Evolutionary conservation across 805 yeast species (phyloP), one percentile per base, ranked within the genome.

Genomic region (Lachancea thermotolerans): DNA sequence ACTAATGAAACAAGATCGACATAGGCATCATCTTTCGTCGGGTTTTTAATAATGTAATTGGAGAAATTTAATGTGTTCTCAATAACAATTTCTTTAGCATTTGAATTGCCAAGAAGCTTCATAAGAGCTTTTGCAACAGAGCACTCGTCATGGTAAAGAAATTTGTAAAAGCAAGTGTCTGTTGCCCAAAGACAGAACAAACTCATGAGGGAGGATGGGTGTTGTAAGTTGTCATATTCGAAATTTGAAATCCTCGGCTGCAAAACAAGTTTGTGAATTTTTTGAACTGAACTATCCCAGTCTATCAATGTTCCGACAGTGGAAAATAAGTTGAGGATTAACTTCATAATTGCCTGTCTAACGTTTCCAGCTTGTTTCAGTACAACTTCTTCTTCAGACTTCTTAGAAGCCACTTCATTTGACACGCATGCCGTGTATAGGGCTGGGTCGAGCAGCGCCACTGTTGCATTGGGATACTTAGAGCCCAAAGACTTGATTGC

Each of bases 201-300:
- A 45, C 71, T 77, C 77, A 90, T 67, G 37, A 91, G 60, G 0
- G 95, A 75, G 0, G 97, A 88, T 0, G 91, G 82, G 55, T 84
- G 88, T 58, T 88, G 95, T 29, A 83, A 68, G 60, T 91, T 93
- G 55, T 85, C 95, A 35, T 67, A 73, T 2, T 82, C 82, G 62
- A 91, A 91, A 10, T 73, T 68, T 1, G 49, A 69, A 53, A 93
- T 69, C 56, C 95, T 76, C 7, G 95, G 89, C 16, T 61, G 55
- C 11, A 91, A 68, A 17, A 88, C 69, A 18, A 68, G 58, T 2
- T 64, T 59, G 56, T 76, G 83, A 10, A 93, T 75, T 1, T 64
- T 53, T 11, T 68, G 67, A 15, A 77, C 71, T 50, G 73, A 73
- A 8, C 68, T 66, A 5, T 57, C 48, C 96, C 96, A 89, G 31